Evolutionary conservation across 2,329 filamentous ascomycete species (phyloP).

Genomic region (Aspergillus sp.): DNA sequence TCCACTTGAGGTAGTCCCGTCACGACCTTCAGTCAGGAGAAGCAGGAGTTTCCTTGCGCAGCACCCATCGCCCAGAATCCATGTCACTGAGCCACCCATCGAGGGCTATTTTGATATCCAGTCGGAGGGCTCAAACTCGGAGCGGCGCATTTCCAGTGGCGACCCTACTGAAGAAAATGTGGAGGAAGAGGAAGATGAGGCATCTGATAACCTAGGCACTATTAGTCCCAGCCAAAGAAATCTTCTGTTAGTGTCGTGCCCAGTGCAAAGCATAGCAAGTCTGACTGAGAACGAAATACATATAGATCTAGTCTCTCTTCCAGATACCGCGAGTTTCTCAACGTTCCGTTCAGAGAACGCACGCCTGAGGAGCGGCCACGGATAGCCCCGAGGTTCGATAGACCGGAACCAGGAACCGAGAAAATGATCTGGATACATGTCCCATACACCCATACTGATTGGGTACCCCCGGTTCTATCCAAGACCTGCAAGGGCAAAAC

Average conservation of each 20-base stretch:
- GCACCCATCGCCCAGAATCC: constrained; percentile 27
- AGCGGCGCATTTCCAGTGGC: background rate
- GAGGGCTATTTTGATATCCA: constrained; percentile 22
- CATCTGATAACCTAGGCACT: constrained; percentile 4
- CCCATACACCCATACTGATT: constrained; percentile 31
- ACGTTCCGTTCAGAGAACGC: constrained; percentile 27
- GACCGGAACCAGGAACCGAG: constrained; percentile 33
- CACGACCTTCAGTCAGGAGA: constrained; percentile 22
- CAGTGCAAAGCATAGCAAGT: background rate
- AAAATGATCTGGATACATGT: constrained; percentile 38
- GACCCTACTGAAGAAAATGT: constrained; percentile 2
- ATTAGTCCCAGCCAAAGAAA: constrained; percentile 6
- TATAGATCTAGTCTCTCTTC: constrained; percentile 15
- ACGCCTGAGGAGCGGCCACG: constrained; percentile 25
- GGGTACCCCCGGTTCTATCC: constrained; percentile 21
- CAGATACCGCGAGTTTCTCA: constrained; percentile 23
- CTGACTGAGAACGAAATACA: background rate
- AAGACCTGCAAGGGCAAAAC: constrained; percentile 26
- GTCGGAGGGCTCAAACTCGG: constrained; percentile 7
- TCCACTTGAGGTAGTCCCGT: constrained; percentile 9
- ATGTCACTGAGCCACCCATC: constrained; percentile 27
- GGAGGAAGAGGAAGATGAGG: constrained; percentile 1
- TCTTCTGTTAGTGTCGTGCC: constrained; percentile 1
- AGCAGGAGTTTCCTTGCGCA: constrained; percentile 25
- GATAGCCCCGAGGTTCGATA: constrained; percentile 30